Percentiles rank a stretch among this genome's conserved stretches.
Evolutionary conservation across 257 asterid species (phyloP).

Genomic region (Solanum chiquidenum): DNA sequence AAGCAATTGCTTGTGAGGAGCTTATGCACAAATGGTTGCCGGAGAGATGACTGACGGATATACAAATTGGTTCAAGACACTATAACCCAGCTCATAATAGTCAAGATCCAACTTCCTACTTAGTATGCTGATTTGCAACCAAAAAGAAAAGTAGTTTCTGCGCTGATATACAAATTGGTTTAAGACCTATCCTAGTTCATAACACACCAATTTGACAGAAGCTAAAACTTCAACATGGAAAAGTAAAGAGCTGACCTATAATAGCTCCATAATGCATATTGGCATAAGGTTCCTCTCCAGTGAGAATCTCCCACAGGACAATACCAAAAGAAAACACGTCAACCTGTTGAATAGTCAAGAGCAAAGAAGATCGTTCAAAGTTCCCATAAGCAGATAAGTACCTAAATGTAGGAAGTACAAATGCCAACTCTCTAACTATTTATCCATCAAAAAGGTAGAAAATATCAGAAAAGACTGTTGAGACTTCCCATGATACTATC

Average conservation of each 20-base stretch:
- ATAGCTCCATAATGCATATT: slow-evolving; percentile 96
- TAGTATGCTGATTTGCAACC: neutral
- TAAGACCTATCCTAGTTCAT: neutral
- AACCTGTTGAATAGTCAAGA: slow-evolving; percentile 40
- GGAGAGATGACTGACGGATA: neutral
- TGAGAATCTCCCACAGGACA: slow-evolving; percentile 96
- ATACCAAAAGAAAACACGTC: slow-evolving; percentile 94
- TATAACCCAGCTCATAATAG: neutral
- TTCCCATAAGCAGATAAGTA: neutral
- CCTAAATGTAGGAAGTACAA: neutral
- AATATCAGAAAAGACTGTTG: neutral
- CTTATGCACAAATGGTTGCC: neutral
- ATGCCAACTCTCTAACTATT: neutral
- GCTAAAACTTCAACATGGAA: neutral
- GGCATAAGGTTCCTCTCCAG: slow-evolving; percentile 95
- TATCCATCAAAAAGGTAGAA: neutral
- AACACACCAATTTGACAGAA: neutral
- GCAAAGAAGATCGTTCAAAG: neutral
- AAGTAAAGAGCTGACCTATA: slow-evolving; percentile 38
- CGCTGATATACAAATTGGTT: neutral
- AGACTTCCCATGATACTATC: neutral
- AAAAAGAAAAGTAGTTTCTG: neutral
- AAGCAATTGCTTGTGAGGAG: neutral
- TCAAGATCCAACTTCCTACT: neutral
- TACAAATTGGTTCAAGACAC: neutral